Percentiles rank a stretch among this genome's conserved stretches.
phyloP scores from a whole-genome alignment of 257 asterid genomes.

The Schizonepeta tenuifolia region DNA sequence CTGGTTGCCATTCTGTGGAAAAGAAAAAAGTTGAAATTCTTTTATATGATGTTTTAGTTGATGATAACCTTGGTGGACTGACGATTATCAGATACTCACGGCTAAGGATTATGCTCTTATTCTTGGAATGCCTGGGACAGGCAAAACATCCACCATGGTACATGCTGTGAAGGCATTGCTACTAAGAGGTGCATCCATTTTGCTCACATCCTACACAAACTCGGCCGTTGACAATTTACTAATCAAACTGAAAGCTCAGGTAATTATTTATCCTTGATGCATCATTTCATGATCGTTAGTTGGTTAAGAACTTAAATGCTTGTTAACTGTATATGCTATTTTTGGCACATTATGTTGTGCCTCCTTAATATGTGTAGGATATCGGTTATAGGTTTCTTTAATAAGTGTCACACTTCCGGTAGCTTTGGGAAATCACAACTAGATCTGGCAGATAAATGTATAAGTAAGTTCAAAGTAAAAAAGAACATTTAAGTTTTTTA shows the following conservation, averaged over 20 bases:
- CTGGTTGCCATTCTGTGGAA: constrained; percentile 10
- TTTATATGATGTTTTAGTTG: constrained; percentile 26
- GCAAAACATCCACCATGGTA: constrained; percentile 97
- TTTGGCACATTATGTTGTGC: background rate
- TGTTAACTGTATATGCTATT: constrained; percentile 22
- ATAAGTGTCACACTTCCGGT: too few species aligned
- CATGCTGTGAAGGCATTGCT: constrained; percentile 96
- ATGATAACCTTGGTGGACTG: constrained; percentile 28
- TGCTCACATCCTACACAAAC: constrained; percentile 98
- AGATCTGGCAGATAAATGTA: too few species aligned
- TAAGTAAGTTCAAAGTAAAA: too few species aligned
- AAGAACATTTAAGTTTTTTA: too few species aligned
- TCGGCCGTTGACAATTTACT: constrained; percentile 95
- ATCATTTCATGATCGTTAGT: constrained; percentile 19
- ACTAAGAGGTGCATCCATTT: constrained; percentile 94
- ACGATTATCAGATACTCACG: constrained; percentile 73
- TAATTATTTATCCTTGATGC: constrained; percentile 41
- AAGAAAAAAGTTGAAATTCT: background rate
- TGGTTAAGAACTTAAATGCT: constrained; percentile 19
- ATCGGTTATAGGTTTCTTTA: too few species aligned
- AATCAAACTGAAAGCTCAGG: constrained; percentile 88
- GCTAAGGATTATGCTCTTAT: constrained; percentile 90
- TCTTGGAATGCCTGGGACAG: constrained; percentile 99
- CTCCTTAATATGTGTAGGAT: too few species aligned
- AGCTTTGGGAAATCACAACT: too few species aligned